Conservation (phyloP, 2,329 filamentous ascomycete species). For the Pseudocercospora ulei region DNA sequence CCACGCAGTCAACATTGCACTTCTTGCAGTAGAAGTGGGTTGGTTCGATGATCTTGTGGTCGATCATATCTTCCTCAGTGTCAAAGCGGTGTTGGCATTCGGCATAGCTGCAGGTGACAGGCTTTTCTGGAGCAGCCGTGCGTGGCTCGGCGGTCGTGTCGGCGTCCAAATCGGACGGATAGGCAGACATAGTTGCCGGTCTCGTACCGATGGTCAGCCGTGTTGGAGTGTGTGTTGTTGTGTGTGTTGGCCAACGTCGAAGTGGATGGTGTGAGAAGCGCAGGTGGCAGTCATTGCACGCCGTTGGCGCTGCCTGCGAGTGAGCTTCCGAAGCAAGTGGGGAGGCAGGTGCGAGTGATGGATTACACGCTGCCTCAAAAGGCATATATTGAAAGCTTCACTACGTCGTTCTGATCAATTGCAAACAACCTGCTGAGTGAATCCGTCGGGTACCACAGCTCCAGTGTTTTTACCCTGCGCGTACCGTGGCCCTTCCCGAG, state of each 20-base stretch:
- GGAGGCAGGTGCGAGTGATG: too few species aligned
- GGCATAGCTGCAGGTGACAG: conserved; percentile 38
- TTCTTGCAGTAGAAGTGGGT: conserved; percentile 41
- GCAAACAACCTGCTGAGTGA: too few species aligned
- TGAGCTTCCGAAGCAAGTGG: too few species aligned
- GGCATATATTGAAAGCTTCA: too few species aligned
- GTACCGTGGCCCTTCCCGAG: too few species aligned
- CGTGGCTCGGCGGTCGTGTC: neutral
- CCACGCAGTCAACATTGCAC: conserved; percentile 35
- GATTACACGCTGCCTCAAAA: too few species aligned
- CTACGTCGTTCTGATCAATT: too few species aligned
- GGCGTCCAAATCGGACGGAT: neutral
- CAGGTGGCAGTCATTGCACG: too few species aligned
- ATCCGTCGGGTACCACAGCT: too few species aligned
- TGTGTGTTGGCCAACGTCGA: neutral
- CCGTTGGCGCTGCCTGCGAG: too few species aligned
- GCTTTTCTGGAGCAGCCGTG: neutral
- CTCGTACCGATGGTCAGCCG: too few species aligned
- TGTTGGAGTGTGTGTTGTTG: neutral
- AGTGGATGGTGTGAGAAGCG: neutral
- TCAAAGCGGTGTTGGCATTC: conserved; percentile 43
- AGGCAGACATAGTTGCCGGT: neutral
- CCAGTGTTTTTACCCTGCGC: too few species aligned
- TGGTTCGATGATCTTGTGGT: conserved; percentile 43
- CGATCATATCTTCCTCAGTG: conserved; percentile 40